These are phyloP conservation scores for Cymbopogon flexuosus DNA, from an alignment of 202 grass and related monocot genomes.

Conservation along the genomic window DNA sequence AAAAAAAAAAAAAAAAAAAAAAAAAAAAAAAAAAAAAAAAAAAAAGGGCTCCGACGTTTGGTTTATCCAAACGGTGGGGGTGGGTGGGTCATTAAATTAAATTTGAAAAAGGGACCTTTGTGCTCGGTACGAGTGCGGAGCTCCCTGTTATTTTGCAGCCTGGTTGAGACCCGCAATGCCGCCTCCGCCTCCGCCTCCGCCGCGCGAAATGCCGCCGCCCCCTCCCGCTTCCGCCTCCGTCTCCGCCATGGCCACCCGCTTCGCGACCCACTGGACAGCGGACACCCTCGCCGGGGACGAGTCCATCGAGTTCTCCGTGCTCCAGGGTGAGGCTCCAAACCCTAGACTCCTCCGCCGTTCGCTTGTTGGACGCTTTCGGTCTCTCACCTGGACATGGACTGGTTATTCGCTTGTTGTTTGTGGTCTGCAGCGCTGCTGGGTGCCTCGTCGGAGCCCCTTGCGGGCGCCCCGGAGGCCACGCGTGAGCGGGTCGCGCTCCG, in stretches of 20 bases:
- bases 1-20: too few species aligned
- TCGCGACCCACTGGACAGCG: neutral
- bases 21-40: too few species aligned
- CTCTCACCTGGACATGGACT: neutral
- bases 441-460: slow-evolving; percentile 1
- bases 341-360: neutral
- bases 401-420: neutral
- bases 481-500: slow-evolving; percentile 36
- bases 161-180: too few species aligned
- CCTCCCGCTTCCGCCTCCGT: too few species aligned
- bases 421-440: slow-evolving; percentile 25
- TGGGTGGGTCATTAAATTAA: too few species aligned
- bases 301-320: neutral
- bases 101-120: too few species aligned
- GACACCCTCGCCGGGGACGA: neutral
- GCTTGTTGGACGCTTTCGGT: too few species aligned
- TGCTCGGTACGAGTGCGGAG: too few species aligned
- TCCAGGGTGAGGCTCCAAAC: neutral
- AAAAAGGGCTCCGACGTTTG: too few species aligned
- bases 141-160: too few species aligned
- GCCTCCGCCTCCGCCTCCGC: too few species aligned
- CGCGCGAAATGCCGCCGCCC: neutral
- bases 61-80: too few species aligned
- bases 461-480: slow-evolving; percentile 6
- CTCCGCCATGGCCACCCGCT: neutral